Base-by-base conservation (phyloP, 73 alveolate genomes). In the Blepharisma stoltei region DNA sequence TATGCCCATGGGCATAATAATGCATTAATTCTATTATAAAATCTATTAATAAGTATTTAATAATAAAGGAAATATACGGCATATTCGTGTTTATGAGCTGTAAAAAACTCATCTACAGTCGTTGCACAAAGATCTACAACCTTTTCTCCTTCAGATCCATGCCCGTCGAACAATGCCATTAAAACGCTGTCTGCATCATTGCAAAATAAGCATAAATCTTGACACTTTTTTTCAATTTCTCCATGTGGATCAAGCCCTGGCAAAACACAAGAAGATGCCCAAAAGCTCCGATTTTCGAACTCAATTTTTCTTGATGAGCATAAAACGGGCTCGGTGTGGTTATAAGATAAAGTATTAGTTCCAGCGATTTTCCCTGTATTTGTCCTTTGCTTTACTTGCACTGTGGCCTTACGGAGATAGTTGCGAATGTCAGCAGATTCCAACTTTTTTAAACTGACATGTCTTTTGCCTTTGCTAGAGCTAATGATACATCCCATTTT, bases 171-270 rank as follows among this genome's bases (percentile, higher is more conserved):
- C 14, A 60, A 25, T 8, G 46, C 14, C 46, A n/a, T 14, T 2
- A 60, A 38, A 38, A 60, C 46, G 14, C 48, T 9, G 18, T 60
- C 73, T 14, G 73, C 14, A 25, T 60, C 73, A 60, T n/a, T 14
- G 23, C 14, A 38, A 25, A 20, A 60, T 8, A 60, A 60, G 23
- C 73, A 69, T 1, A 9, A 9, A 43, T 69, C 79, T 69, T 69
- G 65, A 6, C 79, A 69, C n/a, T 23, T 46, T 69, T 69, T 69
- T 44, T 38, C 20, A 43, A 14, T 14, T 43, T 69, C 67, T 9
- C 65, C 79, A 9, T 53, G 79, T 9, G 79, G 79, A 6, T 69
- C 79, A 38, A 69, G 20, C 14, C 79, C 79, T 44, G 79, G 79
- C 25, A 69, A 25, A 18, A 60, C 73, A 25, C 73, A 60, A 18